Evolutionary conservation across 306 rosid species (phyloP).

Genomic region (Lupinus albus): DNA sequence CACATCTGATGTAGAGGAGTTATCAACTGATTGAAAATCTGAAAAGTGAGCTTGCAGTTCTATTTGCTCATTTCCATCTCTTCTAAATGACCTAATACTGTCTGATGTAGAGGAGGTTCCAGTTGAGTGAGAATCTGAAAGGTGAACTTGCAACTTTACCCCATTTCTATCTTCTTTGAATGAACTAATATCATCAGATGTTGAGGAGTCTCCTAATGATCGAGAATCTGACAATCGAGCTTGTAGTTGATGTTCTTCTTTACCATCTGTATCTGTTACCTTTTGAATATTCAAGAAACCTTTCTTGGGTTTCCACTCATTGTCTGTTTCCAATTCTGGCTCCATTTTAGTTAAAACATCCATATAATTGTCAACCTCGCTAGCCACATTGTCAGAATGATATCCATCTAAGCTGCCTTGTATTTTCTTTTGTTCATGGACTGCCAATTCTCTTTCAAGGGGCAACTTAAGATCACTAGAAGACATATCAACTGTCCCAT

Average conservation of each 20-base stretch:
- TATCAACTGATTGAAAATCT: conserved; percentile 66
- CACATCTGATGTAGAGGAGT: conserved; percentile 61
- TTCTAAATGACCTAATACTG: conserved; percentile 41
- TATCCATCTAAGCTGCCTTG: conserved; percentile 57
- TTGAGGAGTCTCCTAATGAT: conserved; percentile 67
- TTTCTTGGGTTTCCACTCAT: conserved; percentile 60
- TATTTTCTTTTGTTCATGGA: conserved; percentile 54
- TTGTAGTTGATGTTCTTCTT: conserved; percentile 46
- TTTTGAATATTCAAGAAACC: conserved; percentile 47
- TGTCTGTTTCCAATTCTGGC: conserved; percentile 83
- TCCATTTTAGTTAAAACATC: conserved; percentile 90
- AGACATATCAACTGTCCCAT: conserved; percentile 47
- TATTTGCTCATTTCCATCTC: conserved; percentile 42
- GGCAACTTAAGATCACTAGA: conserved; percentile 42
- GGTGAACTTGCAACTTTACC: conserved; percentile 39
- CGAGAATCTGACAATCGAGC: conserved; percentile 59
- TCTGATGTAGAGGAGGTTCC: conserved; percentile 45
- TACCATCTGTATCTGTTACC: conserved; percentile 49
- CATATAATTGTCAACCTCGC: conserved; percentile 89
- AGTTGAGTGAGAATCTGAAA: conserved; percentile 49
- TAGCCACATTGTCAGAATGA: conserved; percentile 69
- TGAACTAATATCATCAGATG: conserved; percentile 63
- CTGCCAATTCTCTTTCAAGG: conserved; percentile 52
- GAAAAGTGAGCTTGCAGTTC: conserved; percentile 59
- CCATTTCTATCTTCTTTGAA: conserved; percentile 62